A percentile compares a stretch with the other conserved stretches of the same genome.
Evolutionary conservation across 2,329 filamentous ascomycete genomes (phyloP).

Genomic region (Alternaria sp.): DNA sequence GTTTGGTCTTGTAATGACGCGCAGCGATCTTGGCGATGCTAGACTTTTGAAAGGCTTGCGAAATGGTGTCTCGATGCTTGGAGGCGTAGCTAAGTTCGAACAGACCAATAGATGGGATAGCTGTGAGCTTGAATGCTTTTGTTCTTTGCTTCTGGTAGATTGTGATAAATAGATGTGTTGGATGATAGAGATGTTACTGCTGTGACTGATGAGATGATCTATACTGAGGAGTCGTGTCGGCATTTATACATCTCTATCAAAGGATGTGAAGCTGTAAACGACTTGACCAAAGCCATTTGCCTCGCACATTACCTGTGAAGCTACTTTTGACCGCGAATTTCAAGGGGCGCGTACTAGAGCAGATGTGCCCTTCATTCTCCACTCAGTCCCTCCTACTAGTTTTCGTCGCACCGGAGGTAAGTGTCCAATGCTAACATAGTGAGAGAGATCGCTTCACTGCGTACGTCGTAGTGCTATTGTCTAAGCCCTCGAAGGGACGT

Average conservation of each 20-base stretch:
- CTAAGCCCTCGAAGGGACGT: conserved; percentile 1
- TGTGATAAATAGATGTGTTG: no score
- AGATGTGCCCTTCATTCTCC: background rate
- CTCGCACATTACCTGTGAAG: background rate
- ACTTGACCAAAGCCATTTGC: background rate
- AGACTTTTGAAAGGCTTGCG: no score
- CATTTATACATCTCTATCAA: no score
- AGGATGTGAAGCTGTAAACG: background rate
- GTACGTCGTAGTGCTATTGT: background rate
- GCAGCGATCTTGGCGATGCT: no score
- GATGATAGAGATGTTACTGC: background rate
- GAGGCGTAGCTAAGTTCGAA: no score
- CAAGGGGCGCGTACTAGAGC: background rate
- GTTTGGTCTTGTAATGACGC: no score
- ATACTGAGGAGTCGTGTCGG: no score
- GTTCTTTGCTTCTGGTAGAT: no score
- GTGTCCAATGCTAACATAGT: background rate
- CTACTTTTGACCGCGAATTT: background rate
- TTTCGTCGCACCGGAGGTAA: background rate
- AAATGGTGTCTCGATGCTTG: no score
- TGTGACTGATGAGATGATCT: background rate
- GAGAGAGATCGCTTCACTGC: conserved; percentile 5
- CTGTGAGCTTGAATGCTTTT: no score
- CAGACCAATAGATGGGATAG: no score
- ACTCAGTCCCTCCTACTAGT: background rate